phyloP scores from a whole-genome alignment of 148 eudicot species.

The Dianthus caryophyllus region DNA sequence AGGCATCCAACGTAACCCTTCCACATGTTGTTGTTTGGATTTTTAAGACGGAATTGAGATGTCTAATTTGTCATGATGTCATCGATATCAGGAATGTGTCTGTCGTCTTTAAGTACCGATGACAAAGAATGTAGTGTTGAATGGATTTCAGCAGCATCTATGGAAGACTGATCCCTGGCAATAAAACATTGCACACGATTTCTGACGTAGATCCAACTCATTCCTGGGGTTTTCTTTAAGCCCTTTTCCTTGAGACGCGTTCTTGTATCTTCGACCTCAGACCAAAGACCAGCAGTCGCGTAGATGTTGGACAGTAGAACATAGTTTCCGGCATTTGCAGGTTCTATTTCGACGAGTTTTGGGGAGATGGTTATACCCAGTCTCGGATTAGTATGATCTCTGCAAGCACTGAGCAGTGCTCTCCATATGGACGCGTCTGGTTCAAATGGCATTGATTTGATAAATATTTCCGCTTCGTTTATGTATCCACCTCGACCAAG shows the following conservation, averaged over 20 bases:
- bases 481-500: slow-evolving; percentile 41
- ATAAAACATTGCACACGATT: slow-evolving; percentile 31
- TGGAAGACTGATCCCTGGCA: slow-evolving; percentile 40
- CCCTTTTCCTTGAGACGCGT: slow-evolving; percentile 30
- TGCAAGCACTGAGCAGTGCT: slow-evolving; percentile 40
- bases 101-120: slow-evolving; percentile 22
- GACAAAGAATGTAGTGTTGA: slow-evolving; percentile 27
- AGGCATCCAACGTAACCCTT: too few species aligned
- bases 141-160: slow-evolving; percentile 28
- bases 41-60: not conserved
- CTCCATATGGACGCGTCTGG: slow-evolving; percentile 52
- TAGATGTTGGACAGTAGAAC: slow-evolving; percentile 37
- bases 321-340: slow-evolving; percentile 46
- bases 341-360: slow-evolving; percentile 45
- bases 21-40: too few species aligned
- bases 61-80: slow-evolving; percentile 28
- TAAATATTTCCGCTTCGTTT: slow-evolving; percentile 34
- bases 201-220: slow-evolving; percentile 43
- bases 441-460: slow-evolving; percentile 42
- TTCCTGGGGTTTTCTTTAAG: slow-evolving; percentile 38
- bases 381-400: slow-evolving; percentile 25
- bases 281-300: slow-evolving; percentile 48
- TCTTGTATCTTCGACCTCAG: slow-evolving; percentile 37
- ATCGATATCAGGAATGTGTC: slow-evolving; percentile 27
- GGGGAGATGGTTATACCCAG: slow-evolving; percentile 26